A percentile compares a stretch with the other conserved stretches of the same genome.
phyloP scores from a whole-genome alignment of 257 asterid genomes.

The Solanum appendiculatum region DNA sequence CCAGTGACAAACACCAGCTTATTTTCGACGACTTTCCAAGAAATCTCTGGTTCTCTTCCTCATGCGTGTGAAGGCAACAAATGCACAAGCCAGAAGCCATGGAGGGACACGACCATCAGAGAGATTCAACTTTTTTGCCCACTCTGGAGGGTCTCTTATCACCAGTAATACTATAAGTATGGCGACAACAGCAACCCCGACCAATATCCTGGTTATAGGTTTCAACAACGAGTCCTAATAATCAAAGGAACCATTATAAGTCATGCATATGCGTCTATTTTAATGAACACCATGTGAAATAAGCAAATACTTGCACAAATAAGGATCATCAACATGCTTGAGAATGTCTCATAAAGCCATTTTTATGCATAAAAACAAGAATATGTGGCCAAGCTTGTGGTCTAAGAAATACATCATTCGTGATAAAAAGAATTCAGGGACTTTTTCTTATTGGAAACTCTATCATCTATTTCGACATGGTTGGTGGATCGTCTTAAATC shows the following conservation, averaged over 20 bases:
- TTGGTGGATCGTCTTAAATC: background rate
- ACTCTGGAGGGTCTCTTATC: conserved; percentile 8
- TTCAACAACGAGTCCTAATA: conserved; percentile 9
- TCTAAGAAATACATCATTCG: background rate
- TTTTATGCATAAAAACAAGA: too few relatives aligned
- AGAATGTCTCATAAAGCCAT: background rate
- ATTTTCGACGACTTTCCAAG: conserved; percentile 1
- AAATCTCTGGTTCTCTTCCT: conserved; percentile 13
- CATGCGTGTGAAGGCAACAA: conserved; percentile 9
- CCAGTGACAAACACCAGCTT: background rate
- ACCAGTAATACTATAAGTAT: background rate
- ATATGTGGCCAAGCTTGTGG: background rate
- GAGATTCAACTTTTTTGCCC: conserved; percentile 13
- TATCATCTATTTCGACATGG: background rate
- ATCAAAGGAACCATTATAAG: background rate
- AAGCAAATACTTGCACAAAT: background rate
- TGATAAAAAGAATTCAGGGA: background rate
- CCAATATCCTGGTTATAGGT: conserved; percentile 4
- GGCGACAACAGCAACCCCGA: conserved; percentile 4
- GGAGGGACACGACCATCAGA: conserved; percentile 11
- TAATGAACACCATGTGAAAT: background rate
- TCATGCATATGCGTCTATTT: background rate
- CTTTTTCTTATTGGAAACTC: background rate
- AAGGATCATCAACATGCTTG: background rate
- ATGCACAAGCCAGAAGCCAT: conserved; percentile 13